Evolutionary conservation across 2,329 filamentous ascomycete genomes (phyloP), one percentile per base, ranked within the genome.

Genomic region (Paraphoma sp.): DNA sequence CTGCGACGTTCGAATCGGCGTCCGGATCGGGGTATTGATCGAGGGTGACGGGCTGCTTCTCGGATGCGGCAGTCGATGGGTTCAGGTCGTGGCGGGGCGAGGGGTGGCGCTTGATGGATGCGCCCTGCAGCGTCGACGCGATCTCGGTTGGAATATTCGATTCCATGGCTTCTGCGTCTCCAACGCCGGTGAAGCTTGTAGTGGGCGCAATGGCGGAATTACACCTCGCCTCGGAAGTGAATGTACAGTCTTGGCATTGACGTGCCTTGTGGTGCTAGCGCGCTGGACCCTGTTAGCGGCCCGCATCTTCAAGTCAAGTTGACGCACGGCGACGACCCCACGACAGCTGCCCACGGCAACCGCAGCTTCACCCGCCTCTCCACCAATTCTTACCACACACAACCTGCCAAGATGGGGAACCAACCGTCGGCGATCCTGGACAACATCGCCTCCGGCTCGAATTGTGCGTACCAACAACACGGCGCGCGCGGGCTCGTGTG

Each of bases 391-490:
- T 56, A 46, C 57, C 48, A 52, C 48, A 48, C 54, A 56, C 40
- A 58, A 58, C 45, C 60, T 64, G 72, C 61, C 75, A 75, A 62
- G 12, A 84, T 84, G 81, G 81, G 81, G 44, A 83, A 83, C 65
- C 82, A 84, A 60, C 85, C 84, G 65, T 84, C 84, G 14, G 83
- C 86, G 68, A 89, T 98, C 76, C 85, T 98, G 79, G 94, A 98
- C 80, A 95, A 90, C 80, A 97, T 99, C 72, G 93, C 97, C 77
- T 91, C 96, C 74, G 92, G 90, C 70, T 95, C 93, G 69, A 99
- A 99, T 83, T 99, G 94, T 97, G 82, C 65, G 87, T 79, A 53
- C 45, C 41, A 57, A 54, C 51, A 42, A 43, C 40, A 30, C 47
- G 16, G 46, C 52, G 49, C 54, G 50, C 23, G 23, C 23, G 55